These are phyloP conservation scores for Fraxinus quadrangulata DNA, from an alignment of 257 asterid species.

Conservation along the genomic window DNA sequence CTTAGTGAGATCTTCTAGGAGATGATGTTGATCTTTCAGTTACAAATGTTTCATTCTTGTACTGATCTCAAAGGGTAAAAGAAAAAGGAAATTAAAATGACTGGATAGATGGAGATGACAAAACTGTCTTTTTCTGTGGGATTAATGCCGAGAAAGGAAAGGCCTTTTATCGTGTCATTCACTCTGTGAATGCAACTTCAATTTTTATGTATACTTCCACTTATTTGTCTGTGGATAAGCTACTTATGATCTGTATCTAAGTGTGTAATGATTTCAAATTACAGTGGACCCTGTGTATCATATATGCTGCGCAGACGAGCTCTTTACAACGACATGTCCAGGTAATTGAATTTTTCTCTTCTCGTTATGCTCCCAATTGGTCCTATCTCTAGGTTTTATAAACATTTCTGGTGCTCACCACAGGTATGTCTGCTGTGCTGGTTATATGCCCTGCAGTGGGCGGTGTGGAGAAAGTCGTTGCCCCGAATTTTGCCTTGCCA, in stretches of 20 bases:
- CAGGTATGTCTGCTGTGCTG: constrained; percentile 97
- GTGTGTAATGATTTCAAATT: constrained; percentile 18
- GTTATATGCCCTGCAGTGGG: constrained; percentile 99
- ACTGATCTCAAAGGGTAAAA: not conserved
- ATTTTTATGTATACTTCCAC: not conserved
- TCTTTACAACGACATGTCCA: constrained; percentile 96
- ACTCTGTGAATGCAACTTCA: not conserved
- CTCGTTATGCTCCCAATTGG: constrained; percentile 8
- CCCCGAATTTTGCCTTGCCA: constrained; percentile 96
- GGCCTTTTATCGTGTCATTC: not conserved
- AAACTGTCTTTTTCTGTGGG: not conserved
- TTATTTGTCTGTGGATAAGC: not conserved
- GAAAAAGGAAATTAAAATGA: not conserved
- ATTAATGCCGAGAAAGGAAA: not conserved
- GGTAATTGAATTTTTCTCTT: constrained; percentile 45
- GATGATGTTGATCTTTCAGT: not conserved
- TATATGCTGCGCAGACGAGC: constrained; percentile 97
- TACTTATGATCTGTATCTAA: not conserved
- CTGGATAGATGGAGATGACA: not conserved
- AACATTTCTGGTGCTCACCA: constrained; percentile 23
- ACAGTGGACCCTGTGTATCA: constrained; percentile 94
- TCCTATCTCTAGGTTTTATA: constrained; percentile 14
- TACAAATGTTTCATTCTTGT: not conserved
- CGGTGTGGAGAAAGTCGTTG: constrained; percentile 97
- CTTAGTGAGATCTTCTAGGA: not conserved